Conservation (phyloP, 2,329 filamentous ascomycete genomes). For the Raffaelea albimanens region DNA sequence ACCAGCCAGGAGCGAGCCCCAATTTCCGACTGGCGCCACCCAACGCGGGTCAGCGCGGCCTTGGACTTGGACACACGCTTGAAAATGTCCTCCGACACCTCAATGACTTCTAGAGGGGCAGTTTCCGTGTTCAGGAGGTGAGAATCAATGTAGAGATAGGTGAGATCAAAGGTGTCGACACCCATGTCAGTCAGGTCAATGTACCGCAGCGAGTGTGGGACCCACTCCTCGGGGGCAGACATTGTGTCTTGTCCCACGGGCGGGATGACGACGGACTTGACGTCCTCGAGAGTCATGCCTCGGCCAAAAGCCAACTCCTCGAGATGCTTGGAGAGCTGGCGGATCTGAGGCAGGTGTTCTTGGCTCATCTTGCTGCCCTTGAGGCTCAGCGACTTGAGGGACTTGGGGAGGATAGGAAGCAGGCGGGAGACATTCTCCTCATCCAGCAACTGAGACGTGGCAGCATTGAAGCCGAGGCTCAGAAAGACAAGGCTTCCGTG, state of each 20-base stretch:
- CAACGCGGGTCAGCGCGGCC: slow-evolving; percentile 48
- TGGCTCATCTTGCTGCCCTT: slow-evolving; percentile 63
- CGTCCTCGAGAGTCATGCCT: slow-evolving; percentile 53
- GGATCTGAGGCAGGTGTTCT: slow-evolving; percentile 53
- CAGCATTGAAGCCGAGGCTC: slow-evolving; percentile 63
- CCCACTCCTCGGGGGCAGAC: slow-evolving; percentile 28
- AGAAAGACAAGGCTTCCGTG: slow-evolving; percentile 54
- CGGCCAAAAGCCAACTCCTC: slow-evolving; percentile 70
- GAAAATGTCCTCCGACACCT: slow-evolving; percentile 61
- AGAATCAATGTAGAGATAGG: slow-evolving; percentile 39
- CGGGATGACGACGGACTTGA: slow-evolving; percentile 55
- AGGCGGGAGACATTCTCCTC: slow-evolving; percentile 55
- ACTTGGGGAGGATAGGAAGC: slow-evolving; percentile 54
- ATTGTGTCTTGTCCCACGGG: slow-evolving; percentile 21
- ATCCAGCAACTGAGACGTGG: slow-evolving; percentile 62
- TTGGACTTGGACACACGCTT: slow-evolving; percentile 53
- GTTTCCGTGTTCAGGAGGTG: slow-evolving; percentile 50
- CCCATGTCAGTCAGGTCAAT: slow-evolving; percentile 67
- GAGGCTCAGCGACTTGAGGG: slow-evolving; percentile 64
- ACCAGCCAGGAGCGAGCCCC: slow-evolving; percentile 60
- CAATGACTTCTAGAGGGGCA: slow-evolving; percentile 65
- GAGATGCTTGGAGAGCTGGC: slow-evolving; percentile 58
- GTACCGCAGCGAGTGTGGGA: slow-evolving; percentile 57
- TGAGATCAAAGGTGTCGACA: slow-evolving; percentile 48
- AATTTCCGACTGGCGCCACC: slow-evolving; percentile 65